Conservation (phyloP, 129 eudicot genomes). For the Flaveria brownii region DNA sequence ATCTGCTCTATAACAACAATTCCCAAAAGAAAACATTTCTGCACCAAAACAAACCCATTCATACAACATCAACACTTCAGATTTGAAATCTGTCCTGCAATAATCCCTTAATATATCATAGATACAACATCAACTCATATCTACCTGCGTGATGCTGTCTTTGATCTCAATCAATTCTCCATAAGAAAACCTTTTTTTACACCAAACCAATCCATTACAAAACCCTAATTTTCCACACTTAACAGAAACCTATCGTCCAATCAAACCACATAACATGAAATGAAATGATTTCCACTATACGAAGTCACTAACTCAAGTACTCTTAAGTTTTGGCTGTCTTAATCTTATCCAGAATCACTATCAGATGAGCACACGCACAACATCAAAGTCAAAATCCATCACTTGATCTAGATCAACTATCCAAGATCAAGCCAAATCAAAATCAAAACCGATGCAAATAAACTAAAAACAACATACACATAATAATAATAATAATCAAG, state of each 20-base stretch:
- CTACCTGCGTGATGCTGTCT: no score
- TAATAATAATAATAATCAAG: no score
- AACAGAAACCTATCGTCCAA: constrained; percentile 1
- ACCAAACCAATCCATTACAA: no score
- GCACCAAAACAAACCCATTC: no score
- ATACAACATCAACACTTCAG: no score
- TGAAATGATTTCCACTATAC: constrained; percentile 11
- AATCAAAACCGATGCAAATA: background rate
- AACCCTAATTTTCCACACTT: background rate
- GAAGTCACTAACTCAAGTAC: background rate
- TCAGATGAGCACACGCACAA: background rate
- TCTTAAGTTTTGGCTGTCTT: background rate
- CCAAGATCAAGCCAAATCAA: constrained; percentile 15
- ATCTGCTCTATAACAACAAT: background rate
- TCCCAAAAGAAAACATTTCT: background rate
- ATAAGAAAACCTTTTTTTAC: no score
- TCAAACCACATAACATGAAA: constrained; percentile 2
- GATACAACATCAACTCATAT: no score
- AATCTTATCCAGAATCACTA: background rate
- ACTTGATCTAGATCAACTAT: background rate
- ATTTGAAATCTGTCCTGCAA: no score
- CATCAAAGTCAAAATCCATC: constrained; percentile 12
- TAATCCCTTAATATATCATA: no score
- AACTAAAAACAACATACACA: constrained; percentile 1
- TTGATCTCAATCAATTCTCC: no score